Percentiles rank a stretch among this genome's conserved stretches.
Evolutionary conservation across 371 early-diverging fungal species (phyloP).

Genomic region (Mucor velutinosus): DNA sequence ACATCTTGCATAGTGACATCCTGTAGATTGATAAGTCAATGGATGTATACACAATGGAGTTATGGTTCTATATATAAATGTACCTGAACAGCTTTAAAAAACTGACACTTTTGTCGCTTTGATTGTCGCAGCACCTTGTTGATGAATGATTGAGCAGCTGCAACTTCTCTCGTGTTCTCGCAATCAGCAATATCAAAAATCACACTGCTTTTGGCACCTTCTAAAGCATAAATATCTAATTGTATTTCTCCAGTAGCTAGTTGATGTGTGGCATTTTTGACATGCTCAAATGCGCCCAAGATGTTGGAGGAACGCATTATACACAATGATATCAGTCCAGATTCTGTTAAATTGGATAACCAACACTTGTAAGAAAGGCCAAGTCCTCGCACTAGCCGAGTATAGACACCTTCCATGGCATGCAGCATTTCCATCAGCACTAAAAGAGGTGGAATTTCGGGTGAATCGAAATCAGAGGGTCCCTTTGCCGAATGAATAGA

Average conservation of each 20-base stretch:
- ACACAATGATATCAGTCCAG: constrained; percentile 46
- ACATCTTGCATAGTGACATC: constrained; percentile 41
- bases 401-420: constrained; percentile 57
- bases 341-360: constrained; percentile 39
- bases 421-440: constrained; percentile 55
- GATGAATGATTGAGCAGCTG: constrained; percentile 53
- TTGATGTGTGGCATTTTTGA: constrained; percentile 42
- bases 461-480: constrained; percentile 48
- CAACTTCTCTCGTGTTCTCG: constrained; percentile 44
- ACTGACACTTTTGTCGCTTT: constrained; percentile 43
- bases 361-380: constrained; percentile 57
- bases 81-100: constrained; percentile 31
- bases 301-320: constrained; percentile 55
- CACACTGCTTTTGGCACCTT: constrained; percentile 60
- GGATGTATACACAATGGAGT: not conserved
- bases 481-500: constrained; percentile 45
- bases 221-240: constrained; percentile 49
- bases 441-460: constrained; percentile 51
- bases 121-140: constrained; percentile 49
- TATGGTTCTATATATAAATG: not conserved
- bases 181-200: constrained; percentile 54
- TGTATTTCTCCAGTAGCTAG: constrained; percentile 28
- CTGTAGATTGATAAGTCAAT: not conserved
- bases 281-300: constrained; percentile 45
- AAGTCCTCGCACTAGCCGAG: constrained; percentile 57